phyloP scores from a whole-genome alignment of 2,329 filamentous ascomycete species.

The Nemania bipapillata region DNA sequence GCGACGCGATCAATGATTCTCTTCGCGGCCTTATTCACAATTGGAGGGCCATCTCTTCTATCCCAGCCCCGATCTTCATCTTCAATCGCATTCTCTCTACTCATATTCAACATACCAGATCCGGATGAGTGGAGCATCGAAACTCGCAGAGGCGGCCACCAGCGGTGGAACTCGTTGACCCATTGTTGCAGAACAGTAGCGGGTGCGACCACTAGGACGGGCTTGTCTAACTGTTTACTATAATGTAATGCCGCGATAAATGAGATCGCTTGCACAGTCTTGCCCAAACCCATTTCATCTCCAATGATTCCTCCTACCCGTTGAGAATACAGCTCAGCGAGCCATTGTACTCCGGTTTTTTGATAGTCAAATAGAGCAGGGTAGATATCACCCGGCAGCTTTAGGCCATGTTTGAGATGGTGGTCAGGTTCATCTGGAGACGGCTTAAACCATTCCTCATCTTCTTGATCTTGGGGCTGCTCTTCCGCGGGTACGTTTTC shows the following conservation, averaged over 20 bases:
- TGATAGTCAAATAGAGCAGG: conserved; percentile 95
- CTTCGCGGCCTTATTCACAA: conserved; percentile 75
- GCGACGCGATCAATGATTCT: conserved; percentile 85
- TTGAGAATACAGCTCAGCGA: conserved; percentile 90
- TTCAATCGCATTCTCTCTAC: conserved; percentile 68
- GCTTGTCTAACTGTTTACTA: conserved; percentile 83
- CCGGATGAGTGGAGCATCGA: conserved; percentile 95
- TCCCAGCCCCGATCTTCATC: conserved; percentile 66
- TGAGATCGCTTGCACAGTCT: conserved; percentile 78
- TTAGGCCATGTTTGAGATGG: conserved; percentile 77
- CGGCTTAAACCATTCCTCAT: conserved; percentile 80
- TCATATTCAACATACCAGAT: conserved; percentile 91
- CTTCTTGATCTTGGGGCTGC: conserved; percentile 55
- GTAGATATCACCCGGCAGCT: conserved; percentile 90
- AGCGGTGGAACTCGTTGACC: conserved; percentile 97
- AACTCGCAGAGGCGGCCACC: conserved; percentile 99
- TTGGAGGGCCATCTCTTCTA: conserved; percentile 59
- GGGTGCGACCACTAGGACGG: conserved; percentile 90
- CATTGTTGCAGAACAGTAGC: conserved; percentile 96
- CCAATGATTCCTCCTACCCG: conserved; percentile 93
- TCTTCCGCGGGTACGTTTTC: conserved; percentile 55
- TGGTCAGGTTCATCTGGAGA: conserved; percentile 85
- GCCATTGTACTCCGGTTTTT: conserved; percentile 95
- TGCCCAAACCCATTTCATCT: conserved; percentile 98
- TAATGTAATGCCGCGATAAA: conserved; percentile 93